Evolutionary conservation across 73 alveolate genomes (phyloP), one percentile per base, ranked within the genome.

Genomic region (Urostyla sp.): DNA sequence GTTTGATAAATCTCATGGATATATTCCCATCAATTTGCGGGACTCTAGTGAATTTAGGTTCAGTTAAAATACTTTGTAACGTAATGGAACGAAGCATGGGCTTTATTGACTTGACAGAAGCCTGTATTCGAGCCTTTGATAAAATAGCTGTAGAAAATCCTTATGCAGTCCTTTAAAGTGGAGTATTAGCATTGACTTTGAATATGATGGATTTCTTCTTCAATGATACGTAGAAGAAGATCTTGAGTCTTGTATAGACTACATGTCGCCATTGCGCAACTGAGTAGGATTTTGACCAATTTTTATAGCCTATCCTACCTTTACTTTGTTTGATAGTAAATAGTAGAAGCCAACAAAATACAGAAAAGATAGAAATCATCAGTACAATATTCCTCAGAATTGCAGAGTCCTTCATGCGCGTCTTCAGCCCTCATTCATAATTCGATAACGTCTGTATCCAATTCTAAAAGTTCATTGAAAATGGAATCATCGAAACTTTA

Each of bases 171-270:
- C 80, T 88, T 38, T 27, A 75, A 34, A 60, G 74, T 27, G 92
- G 90, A 0, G 74, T 72, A n/a, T 43, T 88, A 15, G 81, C 80
- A 16, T 23, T 60, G 0, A 38, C 82, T 30, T 52, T 88, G 35
- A 73, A 83, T 37, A 72, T 83, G 86, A 83, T 88, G 87, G 95
- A 88, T 49, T 88, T 88, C 83, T 88, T 88, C 58, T 92, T 83
- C 31, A 44, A 55, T 23, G 36, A 35, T 10, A 75, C 92, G 26
- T 69, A 88, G 59, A 73, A 50, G 35, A 63, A 80, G 11, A 75
- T 88, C 30, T 59, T 88, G 34, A 45, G 30, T 21, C 38, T 73
- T 32, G 51, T 83, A 0, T 54, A 51, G 73, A 82, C 58, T 40
- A 56, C 82, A 61, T 50, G 90, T 49, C 0, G 84, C 59, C 83